phyloP scores from a whole-genome alignment of 371 early-diverging fungal genomes.

The Mucor mucedo region DNA sequence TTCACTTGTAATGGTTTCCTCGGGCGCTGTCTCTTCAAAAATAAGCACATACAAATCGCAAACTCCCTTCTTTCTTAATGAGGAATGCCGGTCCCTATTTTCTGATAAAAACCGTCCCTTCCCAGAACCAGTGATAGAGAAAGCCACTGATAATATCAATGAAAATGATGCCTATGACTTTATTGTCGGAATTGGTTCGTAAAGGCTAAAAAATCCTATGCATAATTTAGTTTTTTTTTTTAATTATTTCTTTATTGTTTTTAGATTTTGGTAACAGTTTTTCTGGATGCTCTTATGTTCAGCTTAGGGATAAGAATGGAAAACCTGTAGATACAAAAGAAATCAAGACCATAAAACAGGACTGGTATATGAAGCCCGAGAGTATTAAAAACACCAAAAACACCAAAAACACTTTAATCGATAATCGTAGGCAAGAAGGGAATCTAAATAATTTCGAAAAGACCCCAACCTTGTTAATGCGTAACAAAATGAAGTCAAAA shows the following conservation, averaged over 20 bases:
- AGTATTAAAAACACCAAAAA: no score
- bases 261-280: conserved; percentile 61
- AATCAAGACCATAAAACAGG: not conserved
- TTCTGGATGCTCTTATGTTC: conserved; percentile 46
- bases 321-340: no score
- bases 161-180: conserved; percentile 4
- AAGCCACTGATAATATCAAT: not conserved
- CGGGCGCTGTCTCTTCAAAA: no score
- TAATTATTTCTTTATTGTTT: not conserved
- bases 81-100: no score
- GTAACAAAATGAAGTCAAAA: not conserved
- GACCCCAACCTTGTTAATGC: not conserved
- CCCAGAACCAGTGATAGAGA: not conserved
- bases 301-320: not conserved
- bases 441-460: no score
- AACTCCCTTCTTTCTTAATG: no score
- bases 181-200: conserved; percentile 39
- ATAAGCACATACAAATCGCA: no score
- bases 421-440: no score
- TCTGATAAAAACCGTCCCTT: no score
- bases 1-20: no score
- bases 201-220: not conserved
- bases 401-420: no score
- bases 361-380: not conserved
- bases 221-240: no score